These are phyloP conservation scores for Blastomyces gilchristii DNA, from an alignment of 2,329 filamentous ascomycete genomes.

Conservation along the genomic window DNA sequence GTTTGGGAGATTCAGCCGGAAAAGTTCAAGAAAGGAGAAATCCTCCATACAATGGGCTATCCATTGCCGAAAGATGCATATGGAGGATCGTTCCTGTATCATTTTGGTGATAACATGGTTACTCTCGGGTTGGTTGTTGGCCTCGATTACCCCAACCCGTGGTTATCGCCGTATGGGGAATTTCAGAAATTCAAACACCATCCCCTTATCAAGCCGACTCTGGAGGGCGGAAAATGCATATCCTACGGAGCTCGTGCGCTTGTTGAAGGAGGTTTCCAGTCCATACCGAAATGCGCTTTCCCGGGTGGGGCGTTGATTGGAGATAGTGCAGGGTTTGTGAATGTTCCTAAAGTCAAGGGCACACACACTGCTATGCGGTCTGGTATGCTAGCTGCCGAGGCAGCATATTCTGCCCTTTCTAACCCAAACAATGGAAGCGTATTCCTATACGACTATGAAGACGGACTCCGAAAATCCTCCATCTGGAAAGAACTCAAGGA, in stretches of 20 bases:
- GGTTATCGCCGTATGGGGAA: slow-evolving; percentile 88
- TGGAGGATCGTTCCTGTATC: slow-evolving; percentile 98
- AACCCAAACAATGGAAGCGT: slow-evolving; percentile 54
- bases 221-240: slow-evolving; percentile 96
- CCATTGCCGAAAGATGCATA: slow-evolving; percentile 82
- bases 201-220: slow-evolving; percentile 70
- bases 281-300: slow-evolving; percentile 93
- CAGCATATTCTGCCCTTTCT: slow-evolving; percentile 67
- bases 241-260: slow-evolving; percentile 89
- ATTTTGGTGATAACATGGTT: slow-evolving; percentile 95
- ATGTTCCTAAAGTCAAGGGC: slow-evolving; percentile 96
- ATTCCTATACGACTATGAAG: slow-evolving; percentile 92
- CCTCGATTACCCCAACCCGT: slow-evolving; percentile 92
- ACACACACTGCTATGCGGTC: slow-evolving; percentile 97
- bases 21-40: slow-evolving; percentile 78
- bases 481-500: slow-evolving; percentile 94
- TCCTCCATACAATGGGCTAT: slow-evolving; percentile 87
- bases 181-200: slow-evolving; percentile 99
- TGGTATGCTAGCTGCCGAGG: slow-evolving; percentile 91
- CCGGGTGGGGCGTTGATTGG: slow-evolving; percentile 91
- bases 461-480: slow-evolving; percentile 68
- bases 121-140: slow-evolving; percentile 84
- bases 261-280: slow-evolving; percentile 93
- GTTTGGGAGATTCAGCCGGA: slow-evolving; percentile 93
- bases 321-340: slow-evolving; percentile 92